phyloP scores from a whole-genome alignment of 2,329 filamentous ascomycete genomes.

The Calonectria henricotiae region DNA sequence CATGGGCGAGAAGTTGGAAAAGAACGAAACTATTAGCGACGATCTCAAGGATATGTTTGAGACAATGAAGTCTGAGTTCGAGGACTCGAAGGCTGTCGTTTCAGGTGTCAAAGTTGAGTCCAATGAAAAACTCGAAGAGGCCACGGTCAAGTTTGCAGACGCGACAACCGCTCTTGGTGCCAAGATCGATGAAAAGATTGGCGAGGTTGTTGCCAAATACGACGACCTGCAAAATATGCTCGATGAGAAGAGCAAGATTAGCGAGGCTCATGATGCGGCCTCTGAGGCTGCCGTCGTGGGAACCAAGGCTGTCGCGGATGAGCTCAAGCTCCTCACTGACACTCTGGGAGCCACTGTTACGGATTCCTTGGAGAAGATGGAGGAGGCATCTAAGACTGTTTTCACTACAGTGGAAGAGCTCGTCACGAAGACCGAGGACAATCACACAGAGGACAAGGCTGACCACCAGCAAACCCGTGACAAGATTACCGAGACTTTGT shows the following conservation, averaged over 20 bases:
- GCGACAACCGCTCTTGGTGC: slow-evolving; percentile 69
- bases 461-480: slow-evolving; percentile 89
- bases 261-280: slow-evolving; percentile 81
- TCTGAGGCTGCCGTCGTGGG: slow-evolving; percentile 82
- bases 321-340: slow-evolving; percentile 89
- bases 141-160: slow-evolving; percentile 73
- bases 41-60: slow-evolving; percentile 82
- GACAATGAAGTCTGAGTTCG: slow-evolving; percentile 87
- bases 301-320: slow-evolving; percentile 87
- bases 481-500: slow-evolving; percentile 82
- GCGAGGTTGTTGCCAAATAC: slow-evolving; percentile 87
- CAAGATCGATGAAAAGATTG: slow-evolving; percentile 78
- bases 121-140: slow-evolving; percentile 81
- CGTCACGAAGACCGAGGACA: slow-evolving; percentile 82
- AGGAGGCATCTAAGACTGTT: slow-evolving; percentile 89
- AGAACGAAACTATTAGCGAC: slow-evolving; percentile 72
- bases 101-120: slow-evolving; percentile 87
- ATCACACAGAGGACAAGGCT: slow-evolving; percentile 79
- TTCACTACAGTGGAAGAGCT: slow-evolving; percentile 88
- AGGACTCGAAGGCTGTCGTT: slow-evolving; percentile 86
- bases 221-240: slow-evolving; percentile 85
- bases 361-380: slow-evolving; percentile 88
- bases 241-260: slow-evolving; percentile 81
- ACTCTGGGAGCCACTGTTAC: slow-evolving; percentile 86
- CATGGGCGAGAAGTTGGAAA: slow-evolving; percentile 75